Conservation (phyloP, 345 rosid species). For the Kernera saxatilis region DNA sequence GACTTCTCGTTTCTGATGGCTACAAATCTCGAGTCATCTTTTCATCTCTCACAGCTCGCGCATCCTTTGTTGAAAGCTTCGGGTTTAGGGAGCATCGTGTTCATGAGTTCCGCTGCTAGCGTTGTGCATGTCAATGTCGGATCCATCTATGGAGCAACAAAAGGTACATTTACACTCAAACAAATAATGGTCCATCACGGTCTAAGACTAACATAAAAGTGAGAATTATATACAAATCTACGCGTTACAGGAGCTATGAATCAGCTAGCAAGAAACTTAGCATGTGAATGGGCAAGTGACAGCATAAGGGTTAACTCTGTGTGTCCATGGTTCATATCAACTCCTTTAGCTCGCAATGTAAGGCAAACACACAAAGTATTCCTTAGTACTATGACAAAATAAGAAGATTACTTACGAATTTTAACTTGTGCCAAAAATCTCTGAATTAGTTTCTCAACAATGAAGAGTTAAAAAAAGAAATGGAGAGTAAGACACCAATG, state of each 20-base stretch:
- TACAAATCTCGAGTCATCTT: constrained; percentile 71
- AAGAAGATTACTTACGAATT: not conserved
- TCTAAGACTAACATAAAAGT: not conserved
- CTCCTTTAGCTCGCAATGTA: not conserved
- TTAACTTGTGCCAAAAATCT: not conserved
- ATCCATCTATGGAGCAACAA: constrained; percentile 35
- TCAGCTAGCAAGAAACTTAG: constrained; percentile 18
- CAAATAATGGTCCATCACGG: not conserved
- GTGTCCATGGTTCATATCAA: not conserved
- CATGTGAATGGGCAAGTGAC: constrained; percentile 23
- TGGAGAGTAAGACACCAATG: not conserved
- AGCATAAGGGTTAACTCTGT: constrained; percentile 10
- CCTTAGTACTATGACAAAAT: not conserved
- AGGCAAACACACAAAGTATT: not conserved
- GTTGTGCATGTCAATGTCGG: constrained; percentile 13
- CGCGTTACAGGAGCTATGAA: constrained; percentile 13
- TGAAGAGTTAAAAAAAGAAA: not conserved
- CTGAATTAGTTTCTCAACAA: not conserved
- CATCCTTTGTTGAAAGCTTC: constrained; percentile 67
- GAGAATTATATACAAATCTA: not conserved
- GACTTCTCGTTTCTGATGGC: constrained; percentile 54
- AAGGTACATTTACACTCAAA: not conserved
- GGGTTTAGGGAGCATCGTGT: constrained; percentile 53
- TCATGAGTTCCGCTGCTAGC: constrained; percentile 62
- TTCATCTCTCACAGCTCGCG: constrained; percentile 64